Evolutionary conservation across 2,329 filamentous ascomycete species (phyloP), one percentile per base, ranked within the genome.

Genomic region (Plectosphaerella cucumerina): DNA sequence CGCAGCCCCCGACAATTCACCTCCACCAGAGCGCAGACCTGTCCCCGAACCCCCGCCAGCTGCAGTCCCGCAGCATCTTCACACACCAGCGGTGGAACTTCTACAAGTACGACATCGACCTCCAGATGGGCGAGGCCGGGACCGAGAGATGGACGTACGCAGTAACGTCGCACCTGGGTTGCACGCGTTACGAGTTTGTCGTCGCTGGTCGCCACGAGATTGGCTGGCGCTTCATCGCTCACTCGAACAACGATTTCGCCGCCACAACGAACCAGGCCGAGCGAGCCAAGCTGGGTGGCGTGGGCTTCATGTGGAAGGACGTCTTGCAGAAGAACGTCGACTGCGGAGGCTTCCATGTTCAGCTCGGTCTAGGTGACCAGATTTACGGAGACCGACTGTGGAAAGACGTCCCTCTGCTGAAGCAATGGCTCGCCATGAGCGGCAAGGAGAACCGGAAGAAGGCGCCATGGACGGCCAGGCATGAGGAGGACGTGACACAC

Each of bases 281-380:
- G 60, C 82, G 93, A 42, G 83, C 86, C 31, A 89, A 87, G 60
- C 80, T 97, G 1, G 94, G 94, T 26, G 94, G 94, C 1, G 81
- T 95, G 1, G 90, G 92, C 1, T 89, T 94, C 64, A 96, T 99
- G 93, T 99, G 94, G 94, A 97, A 97, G 63, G 94, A 99, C 61
- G 92, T 99, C 23, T 78, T 99, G 64, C 91, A 97, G 70, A 97
- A 97, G 77, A 96, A 99, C 62, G 84, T 92, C 23, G 94, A 99
- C 60, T 96, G 92, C 59, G 91, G 92, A 50, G 94, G 94, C 1
- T 99, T 97, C 68, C 94, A 99, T 62, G 86, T 90, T 6, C 94
- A 99, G 64, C 77, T 99, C 8, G 94, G 93, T 14, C 74, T 97
- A 5, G 94, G 94, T 50, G 90, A 94, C 53, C 94, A 99, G 66